Evolutionary conservation across 306 rosid genomes (phyloP).

Genomic region (Canavalia gladiata): DNA sequence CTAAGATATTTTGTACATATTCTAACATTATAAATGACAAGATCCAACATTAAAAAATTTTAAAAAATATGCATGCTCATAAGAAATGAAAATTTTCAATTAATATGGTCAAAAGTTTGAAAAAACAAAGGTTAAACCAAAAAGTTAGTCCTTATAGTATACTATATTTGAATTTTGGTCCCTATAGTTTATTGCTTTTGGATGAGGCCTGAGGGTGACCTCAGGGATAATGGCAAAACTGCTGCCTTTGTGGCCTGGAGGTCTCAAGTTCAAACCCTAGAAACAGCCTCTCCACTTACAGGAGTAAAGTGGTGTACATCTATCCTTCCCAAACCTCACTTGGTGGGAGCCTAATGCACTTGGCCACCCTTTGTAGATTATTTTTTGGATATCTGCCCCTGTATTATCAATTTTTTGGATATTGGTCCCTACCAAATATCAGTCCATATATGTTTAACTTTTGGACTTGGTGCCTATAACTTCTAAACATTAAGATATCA

Average conservation of each 20-base stretch:
- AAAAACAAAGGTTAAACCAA: no score
- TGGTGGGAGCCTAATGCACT: not conserved
- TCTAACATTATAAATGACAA: no score
- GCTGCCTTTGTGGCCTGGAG: not conserved
- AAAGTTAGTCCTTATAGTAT: not conserved
- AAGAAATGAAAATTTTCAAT: no score
- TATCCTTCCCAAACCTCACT: not conserved
- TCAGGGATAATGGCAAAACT: not conserved
- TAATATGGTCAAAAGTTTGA: no score
- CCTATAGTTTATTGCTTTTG: not conserved
- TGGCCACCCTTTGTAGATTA: not conserved
- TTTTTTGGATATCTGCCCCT: not conserved
- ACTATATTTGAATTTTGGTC: not conserved
- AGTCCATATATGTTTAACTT: no score
- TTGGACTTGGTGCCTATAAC: no score
- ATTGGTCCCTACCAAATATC: not conserved
- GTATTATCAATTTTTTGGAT: not conserved
- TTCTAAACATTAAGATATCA: not conserved
- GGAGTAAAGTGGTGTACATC: no score
- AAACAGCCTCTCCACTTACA: no score
- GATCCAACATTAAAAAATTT: no score
- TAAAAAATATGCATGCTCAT: no score
- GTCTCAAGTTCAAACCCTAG: no score
- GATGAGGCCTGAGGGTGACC: not conserved
- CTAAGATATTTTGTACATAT: no score